A percentile compares a stretch with the other conserved stretches of the same genome.
Evolutionary conservation across 179 eudicot species (phyloP).

Genomic region (Beta corolliflora): DNA sequence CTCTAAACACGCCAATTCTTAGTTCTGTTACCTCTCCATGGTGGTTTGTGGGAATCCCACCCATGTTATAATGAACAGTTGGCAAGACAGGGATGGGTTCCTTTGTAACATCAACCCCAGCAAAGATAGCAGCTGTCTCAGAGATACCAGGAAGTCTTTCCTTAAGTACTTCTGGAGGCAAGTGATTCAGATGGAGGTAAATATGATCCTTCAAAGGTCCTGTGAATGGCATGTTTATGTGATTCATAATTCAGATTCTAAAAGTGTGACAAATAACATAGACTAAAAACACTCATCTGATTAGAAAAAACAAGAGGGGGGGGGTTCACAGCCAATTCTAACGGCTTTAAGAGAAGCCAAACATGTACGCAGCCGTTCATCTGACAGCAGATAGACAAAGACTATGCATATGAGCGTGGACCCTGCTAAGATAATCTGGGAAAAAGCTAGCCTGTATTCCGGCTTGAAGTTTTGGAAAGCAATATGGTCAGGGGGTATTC

Average conservation of each 20-base stretch:
- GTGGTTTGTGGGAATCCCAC: constrained; percentile 97
- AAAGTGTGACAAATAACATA: not conserved
- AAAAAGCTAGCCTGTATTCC: not conserved
- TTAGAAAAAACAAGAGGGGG: not conserved
- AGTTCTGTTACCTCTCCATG: constrained; percentile 78
- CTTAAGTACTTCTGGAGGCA: constrained; percentile 98
- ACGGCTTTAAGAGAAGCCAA: not conserved
- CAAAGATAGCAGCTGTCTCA: constrained; percentile 99
- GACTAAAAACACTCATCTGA: not conserved
- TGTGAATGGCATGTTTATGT: constrained; percentile 30
- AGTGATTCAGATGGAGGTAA: constrained; percentile 93
- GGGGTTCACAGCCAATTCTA: not conserved
- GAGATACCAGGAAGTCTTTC: constrained; percentile 99
- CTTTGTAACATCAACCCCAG: constrained; percentile 99
- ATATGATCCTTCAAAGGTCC: constrained; percentile 97
- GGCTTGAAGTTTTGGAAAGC: not conserved
- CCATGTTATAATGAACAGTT: constrained; percentile 99
- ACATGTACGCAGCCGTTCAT: not conserved
- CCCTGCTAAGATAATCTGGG: not conserved
- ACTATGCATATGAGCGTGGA: not conserved
- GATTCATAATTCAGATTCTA: not conserved
- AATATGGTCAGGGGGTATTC: not conserved
- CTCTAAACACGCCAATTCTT: not conserved
- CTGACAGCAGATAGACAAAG: not conserved
- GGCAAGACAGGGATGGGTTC: constrained; percentile 99